Evolutionary conservation across 2,329 filamentous ascomycete species (phyloP), one percentile per base, ranked within the genome.

Genomic region (Nigrograna mackinnonii): DNA sequence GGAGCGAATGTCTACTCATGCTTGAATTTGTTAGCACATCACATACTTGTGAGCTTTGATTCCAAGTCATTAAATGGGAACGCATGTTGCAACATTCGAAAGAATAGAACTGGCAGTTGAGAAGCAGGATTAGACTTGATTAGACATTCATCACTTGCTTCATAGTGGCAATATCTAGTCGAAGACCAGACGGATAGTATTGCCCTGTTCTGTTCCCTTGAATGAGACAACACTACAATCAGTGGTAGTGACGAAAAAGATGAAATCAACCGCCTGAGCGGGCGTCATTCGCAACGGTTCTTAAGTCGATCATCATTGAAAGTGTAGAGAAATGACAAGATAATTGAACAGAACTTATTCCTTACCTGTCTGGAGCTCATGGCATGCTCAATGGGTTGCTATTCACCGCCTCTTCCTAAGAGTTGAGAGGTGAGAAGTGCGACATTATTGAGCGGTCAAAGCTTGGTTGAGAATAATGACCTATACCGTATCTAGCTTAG

Each of bases 251-350:
- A 9, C 24, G n/a, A 55, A 56, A 58, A 56, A 64, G 64, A 67
- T 64, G 66, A 72, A 74, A 76, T 78, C 76, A 82, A 73, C 68
- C 71, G 70, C 69, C 70, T 66, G 68, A 62, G 59, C 62, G 64
- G 73, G 72, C 72, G 75, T 84, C 80, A 82, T 79, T 79, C 80
- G 82, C 82, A 85, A 82, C 82, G 82, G 82, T 85, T 85, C 82
- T 84, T 64, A 51, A 50, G 51, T 60, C 52, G 49, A 60, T 66
- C 64, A 65, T 68, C 60, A 64, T 57, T 33, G 17, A 43, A 39
- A 22, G 30, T 18, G 34, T 36, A 28, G 16, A 31, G 30, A 32
- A 39, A n/a, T 9, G n/a, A 28, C 24, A n/a, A 28, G 24, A 28
- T 9, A 28, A 28, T 9, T 28, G 24, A 9, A 9, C n/a, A 28